Conservation (phyloP, 2,329 filamentous ascomycete species). For the Talaromyces sp. region DNA sequence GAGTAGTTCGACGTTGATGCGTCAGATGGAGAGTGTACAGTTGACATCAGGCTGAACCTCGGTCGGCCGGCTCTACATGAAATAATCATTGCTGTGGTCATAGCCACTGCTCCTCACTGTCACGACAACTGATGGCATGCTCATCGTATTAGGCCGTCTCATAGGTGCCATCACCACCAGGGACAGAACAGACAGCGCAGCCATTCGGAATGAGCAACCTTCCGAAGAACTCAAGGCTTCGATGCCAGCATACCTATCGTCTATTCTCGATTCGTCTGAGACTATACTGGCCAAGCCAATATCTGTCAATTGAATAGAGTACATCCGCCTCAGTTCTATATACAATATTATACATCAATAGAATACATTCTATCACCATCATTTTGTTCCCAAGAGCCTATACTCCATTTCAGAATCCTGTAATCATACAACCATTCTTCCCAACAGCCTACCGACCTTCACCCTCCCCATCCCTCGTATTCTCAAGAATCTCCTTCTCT, state of each 20-base stretch:
- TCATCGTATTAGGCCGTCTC: no score
- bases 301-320: not conserved
- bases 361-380: not conserved
- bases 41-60: constrained; percentile 9
- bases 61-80: no score
- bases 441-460: not conserved
- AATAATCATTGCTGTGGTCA: not conserved
- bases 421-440: not conserved
- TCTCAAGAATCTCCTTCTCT: not conserved
- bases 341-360: not conserved
- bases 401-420: not conserved
- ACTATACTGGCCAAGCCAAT: not conserved
- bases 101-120: not conserved
- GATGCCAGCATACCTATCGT: not conserved
- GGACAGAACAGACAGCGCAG: not conserved
- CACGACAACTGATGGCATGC: no score
- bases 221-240: not conserved
- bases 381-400: not conserved
- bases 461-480: not conserved
- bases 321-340: not conserved
- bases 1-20: constrained; percentile 50
- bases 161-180: not conserved
- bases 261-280: not conserved
- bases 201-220: not conserved
- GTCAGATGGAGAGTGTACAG: constrained; percentile 47